phyloP scores from a whole-genome alignment of 2,329 filamentous ascomycete genomes.

The Pyricularia pennisetigena region DNA sequence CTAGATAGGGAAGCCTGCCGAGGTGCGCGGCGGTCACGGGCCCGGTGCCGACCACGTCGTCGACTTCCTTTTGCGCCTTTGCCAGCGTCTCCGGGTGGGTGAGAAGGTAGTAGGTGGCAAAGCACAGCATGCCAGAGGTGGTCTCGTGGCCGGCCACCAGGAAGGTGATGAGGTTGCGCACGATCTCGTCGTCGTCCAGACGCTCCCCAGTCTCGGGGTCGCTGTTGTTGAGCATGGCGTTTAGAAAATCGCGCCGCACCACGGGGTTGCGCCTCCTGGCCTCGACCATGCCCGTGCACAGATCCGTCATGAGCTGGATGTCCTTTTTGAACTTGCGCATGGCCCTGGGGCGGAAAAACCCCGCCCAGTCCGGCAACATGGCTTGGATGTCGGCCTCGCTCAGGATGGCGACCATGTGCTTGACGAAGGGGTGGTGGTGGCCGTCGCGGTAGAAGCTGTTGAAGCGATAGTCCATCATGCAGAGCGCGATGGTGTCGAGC shows the following conservation, averaged over 20 bases:
- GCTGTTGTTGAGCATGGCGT: conserved; percentile 29
- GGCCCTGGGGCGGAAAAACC: neutral
- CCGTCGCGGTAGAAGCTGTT: conserved; percentile 63
- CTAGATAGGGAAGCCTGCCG: conserved; percentile 39
- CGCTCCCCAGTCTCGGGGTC: conserved; percentile 14
- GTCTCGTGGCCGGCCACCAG: conserved; percentile 47
- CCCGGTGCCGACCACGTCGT: conserved; percentile 34
- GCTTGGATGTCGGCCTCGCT: conserved; percentile 8
- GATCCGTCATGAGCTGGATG: conserved; percentile 6
- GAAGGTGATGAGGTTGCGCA: conserved; percentile 17
- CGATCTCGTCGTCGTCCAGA: conserved; percentile 14
- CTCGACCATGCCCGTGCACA: conserved; percentile 8
- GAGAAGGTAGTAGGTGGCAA: conserved; percentile 38
- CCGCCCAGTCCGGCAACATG: conserved; percentile 21
- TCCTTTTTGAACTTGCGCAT: conserved; percentile 7
- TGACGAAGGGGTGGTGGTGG: conserved; percentile 52
- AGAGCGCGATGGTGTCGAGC: conserved; percentile 62
- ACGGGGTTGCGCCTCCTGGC: conserved; percentile 22
- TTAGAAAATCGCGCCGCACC: conserved; percentile 42
- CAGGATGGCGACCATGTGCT: conserved; percentile 32
- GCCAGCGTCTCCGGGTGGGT: conserved; percentile 34
- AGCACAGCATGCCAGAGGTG: conserved; percentile 40
- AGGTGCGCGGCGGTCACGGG: conserved; percentile 36
- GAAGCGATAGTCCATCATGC: conserved; percentile 63
- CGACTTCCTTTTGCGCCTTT: conserved; percentile 42